These are phyloP conservation scores for Coccinonectria pachysandricola DNA, from an alignment of 2,329 filamentous ascomycete species.

Conservation along the genomic window DNA sequence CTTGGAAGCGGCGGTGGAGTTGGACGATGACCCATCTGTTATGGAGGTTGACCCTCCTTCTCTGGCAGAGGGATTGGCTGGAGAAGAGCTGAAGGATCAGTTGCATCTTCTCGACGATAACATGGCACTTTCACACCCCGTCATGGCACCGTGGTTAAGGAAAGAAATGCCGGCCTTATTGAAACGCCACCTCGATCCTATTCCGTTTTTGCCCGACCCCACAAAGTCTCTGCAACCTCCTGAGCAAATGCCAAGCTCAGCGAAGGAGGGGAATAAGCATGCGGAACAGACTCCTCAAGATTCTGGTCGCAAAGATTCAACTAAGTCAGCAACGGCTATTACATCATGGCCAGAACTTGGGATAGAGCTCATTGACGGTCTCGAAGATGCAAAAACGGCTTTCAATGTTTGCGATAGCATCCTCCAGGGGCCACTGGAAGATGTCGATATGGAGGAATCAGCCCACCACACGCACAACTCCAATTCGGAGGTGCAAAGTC, in stretches of 20 bases:
- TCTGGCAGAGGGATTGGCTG: constrained; percentile 52
- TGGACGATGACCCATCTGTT: constrained; percentile 55
- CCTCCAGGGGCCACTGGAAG: constrained; percentile 15
- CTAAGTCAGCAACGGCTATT: constrained; percentile 9
- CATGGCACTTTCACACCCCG: constrained; percentile 48
- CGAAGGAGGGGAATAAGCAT: constrained; percentile 7
- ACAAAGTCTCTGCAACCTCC: constrained; percentile 29
- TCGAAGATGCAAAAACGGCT: constrained; percentile 19
- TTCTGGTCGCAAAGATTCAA: constrained; percentile 5
- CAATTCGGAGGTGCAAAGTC: constrained; percentile 5
- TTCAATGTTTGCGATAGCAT: constrained; percentile 21
- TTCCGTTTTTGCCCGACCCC: constrained; percentile 50
- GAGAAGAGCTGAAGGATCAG: constrained; percentile 48
- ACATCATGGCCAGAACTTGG: constrained; percentile 26
- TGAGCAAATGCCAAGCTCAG: constrained; percentile 6
- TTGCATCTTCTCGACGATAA: constrained; percentile 44
- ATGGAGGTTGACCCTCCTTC: constrained; percentile 53
- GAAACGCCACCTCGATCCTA: constrained; percentile 46
- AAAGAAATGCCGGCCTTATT: constrained; percentile 41
- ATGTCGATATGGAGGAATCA: constrained; percentile 15
- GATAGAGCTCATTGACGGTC: constrained; percentile 22
- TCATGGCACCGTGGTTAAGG: constrained; percentile 46
- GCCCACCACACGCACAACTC: constrained; percentile 9
- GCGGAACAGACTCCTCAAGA: too few relatives aligned
- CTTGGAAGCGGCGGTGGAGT: constrained; percentile 54